Evolutionary conservation across 495 filamentous ascomycete genomes (phyloP).

Genomic region (Hypoxylon intermedium): DNA sequence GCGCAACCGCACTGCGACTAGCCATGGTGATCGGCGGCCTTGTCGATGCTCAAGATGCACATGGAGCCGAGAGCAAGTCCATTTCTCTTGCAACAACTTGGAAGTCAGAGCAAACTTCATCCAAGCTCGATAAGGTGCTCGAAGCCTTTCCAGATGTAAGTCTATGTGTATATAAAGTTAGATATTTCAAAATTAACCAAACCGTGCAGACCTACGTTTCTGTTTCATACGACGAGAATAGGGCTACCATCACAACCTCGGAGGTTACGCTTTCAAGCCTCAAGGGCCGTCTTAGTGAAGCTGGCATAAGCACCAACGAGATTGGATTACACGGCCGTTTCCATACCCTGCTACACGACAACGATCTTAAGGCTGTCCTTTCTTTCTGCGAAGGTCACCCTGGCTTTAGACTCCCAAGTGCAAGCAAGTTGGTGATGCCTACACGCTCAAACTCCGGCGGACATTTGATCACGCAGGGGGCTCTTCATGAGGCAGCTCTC

Average conservation of each 20-base stretch:
- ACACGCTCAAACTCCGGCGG: conserved; percentile 38
- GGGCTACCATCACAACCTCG: conserved; percentile 45
- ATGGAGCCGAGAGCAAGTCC: conserved; percentile 29
- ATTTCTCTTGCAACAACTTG: conserved; percentile 40
- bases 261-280: conserved; percentile 28
- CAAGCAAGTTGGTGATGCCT: conserved; percentile 34
- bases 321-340: conserved; percentile 48
- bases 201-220: conserved; percentile 51
- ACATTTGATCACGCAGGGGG: conserved; percentile 13
- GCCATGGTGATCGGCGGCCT: conserved; percentile 45
- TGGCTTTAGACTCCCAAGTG: conserved; percentile 46
- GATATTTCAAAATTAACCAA: background rate
- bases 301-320: conserved; percentile 42
- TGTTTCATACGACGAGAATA: conserved; percentile 48
- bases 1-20: conserved; percentile 49
- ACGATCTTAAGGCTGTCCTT: conserved; percentile 9
- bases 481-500: conserved; percentile 41
- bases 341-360: conserved; percentile 28
- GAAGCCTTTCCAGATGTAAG: conserved; percentile 33
- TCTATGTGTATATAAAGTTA: too few species aligned
- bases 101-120: conserved; percentile 20
- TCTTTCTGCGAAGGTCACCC: conserved; percentile 36
- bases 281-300: conserved; percentile 37
- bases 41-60: conserved; percentile 37
- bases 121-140: conserved; percentile 35